phyloP scores from a whole-genome alignment of 2,329 filamentous ascomycete species.

The Aspergillus sp. region DNA sequence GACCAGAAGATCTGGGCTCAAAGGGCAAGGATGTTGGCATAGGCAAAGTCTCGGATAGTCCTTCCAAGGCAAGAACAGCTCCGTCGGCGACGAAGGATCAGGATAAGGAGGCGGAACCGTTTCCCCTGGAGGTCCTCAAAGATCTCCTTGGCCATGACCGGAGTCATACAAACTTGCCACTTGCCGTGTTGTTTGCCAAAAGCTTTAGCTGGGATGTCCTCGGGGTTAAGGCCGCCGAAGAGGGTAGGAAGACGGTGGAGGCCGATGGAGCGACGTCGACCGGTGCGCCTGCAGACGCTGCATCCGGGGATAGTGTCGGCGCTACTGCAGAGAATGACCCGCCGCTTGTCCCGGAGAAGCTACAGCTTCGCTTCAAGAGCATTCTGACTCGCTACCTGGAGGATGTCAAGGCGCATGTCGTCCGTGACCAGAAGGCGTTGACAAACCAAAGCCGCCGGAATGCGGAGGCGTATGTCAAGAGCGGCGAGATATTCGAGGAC shows the following conservation, averaged over 20 bases:
- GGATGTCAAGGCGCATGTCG: conserved; percentile 77
- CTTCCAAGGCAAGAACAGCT: conserved; percentile 54
- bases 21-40: conserved; percentile 46
- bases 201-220: conserved; percentile 93
- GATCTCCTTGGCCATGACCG: conserved; percentile 89
- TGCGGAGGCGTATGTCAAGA: conserved; percentile 96
- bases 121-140: conserved; percentile 94
- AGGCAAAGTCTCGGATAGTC: conserved; percentile 43
- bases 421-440: conserved; percentile 87
- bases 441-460: conserved; percentile 83
- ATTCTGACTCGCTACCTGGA: conserved; percentile 84
- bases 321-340: conserved; percentile 51
- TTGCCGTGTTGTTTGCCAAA: conserved; percentile 93
- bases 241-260: conserved; percentile 74
- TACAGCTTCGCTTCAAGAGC: conserved; percentile 77
- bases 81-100: conserved; percentile 50
- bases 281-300: conserved; percentile 45
- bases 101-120: conserved; percentile 69
- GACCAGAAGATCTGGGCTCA: conserved; percentile 51
- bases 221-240: conserved; percentile 62
- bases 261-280: conserved; percentile 75
- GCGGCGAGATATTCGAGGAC: conserved; percentile 95
- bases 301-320: conserved; percentile 38
- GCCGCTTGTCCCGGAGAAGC: conserved; percentile 64
- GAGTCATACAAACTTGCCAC: conserved; percentile 80